Evolutionary conservation across 768 basidiomycete genomes (phyloP).

Genomic region (Rubroboletus satanas): DNA sequence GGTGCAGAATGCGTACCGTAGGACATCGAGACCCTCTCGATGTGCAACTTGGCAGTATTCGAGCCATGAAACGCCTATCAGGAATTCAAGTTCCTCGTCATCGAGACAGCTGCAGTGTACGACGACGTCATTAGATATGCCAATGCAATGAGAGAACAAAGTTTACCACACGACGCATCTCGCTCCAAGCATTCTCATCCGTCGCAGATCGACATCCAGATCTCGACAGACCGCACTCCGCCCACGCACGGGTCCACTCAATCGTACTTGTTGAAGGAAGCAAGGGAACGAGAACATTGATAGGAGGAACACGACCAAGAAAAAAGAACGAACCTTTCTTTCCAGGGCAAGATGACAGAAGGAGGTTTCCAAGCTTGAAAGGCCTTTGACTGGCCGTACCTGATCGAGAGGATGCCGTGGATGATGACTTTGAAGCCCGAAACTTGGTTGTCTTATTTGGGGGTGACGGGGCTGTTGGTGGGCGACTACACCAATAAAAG

Average conservation of each 20-base stretch:
- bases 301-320: neutral
- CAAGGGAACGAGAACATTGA: neutral
- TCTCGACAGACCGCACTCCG: constrained; percentile 81
- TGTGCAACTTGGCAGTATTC: constrained; percentile 66
- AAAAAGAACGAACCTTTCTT: constrained; percentile 65
- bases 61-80: constrained; percentile 77
- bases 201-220: constrained; percentile 65
- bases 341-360: constrained; percentile 89
- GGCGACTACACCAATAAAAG: constrained; percentile 13
- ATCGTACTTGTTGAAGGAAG: constrained; percentile 46
- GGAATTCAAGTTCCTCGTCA: constrained; percentile 74
- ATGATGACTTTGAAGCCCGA: constrained; percentile 7
- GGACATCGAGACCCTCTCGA: constrained; percentile 68
- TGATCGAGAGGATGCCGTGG: constrained; percentile 4
- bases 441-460: constrained; percentile 13
- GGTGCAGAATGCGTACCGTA: constrained; percentile 48
- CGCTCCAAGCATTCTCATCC: constrained; percentile 72
- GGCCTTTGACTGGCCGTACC: constrained; percentile 12
- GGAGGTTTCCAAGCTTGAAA: constrained; percentile 72
- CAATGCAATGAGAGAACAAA: neutral
- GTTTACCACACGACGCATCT: constrained; percentile 77
- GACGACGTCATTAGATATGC: neutral
- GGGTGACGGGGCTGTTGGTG: constrained; percentile 16
- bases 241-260: constrained; percentile 73
- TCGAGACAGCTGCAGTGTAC: constrained; percentile 65